phyloP scores from a whole-genome alignment of 1,139 yeast species.

The Blastobotrys raffinosifermentans region DNA sequence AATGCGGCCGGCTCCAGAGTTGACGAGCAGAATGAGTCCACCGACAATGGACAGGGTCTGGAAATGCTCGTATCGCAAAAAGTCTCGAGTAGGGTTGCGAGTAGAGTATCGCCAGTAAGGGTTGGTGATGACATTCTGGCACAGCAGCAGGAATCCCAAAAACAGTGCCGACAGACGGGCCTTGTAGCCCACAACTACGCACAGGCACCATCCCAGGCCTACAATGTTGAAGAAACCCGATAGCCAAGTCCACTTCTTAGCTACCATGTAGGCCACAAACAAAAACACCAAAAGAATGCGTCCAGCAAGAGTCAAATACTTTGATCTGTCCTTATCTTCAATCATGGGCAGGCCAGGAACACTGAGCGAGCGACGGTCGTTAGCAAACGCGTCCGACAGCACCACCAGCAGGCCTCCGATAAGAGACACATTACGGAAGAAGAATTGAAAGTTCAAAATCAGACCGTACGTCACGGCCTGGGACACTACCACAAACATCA shows the following conservation, averaged over 20 bases:
- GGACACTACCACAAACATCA: slow-evolving; percentile 65
- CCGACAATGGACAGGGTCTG: slow-evolving; percentile 95
- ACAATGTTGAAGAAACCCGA: slow-evolving; percentile 60
- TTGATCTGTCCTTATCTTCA: slow-evolving; percentile 75
- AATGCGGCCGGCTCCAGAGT: slow-evolving; percentile 94
- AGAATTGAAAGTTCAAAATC: slow-evolving; percentile 72
- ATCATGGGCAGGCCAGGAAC: slow-evolving; percentile 91
- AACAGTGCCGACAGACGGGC: slow-evolving; percentile 84
- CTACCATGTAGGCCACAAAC: slow-evolving; percentile 79
- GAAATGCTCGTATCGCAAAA: slow-evolving; percentile 86
- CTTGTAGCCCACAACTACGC: slow-evolving; percentile 89
- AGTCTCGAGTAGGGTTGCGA: slow-evolving; percentile 78
- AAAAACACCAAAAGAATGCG: slow-evolving; percentile 78
- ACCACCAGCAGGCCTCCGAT: slow-evolving; percentile 92
- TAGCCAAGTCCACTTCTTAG: slow-evolving; percentile 67
- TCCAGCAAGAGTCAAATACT: slow-evolving; percentile 83
- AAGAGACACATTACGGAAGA: slow-evolving; percentile 80
- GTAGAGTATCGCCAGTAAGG: slow-evolving; percentile 81
- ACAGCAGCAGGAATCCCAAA: slow-evolving; percentile 64
- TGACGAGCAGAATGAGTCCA: slow-evolving; percentile 82
- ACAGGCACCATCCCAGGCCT: slow-evolving; percentile 66
- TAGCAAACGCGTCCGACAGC: slow-evolving; percentile 80
- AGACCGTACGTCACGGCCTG: slow-evolving; percentile 92
- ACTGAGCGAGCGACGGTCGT: slow-evolving; percentile 61
- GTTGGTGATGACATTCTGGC: slow-evolving; percentile 75